A percentile compares a stretch with the other conserved stretches of the same genome.
phyloP scores from a whole-genome alignment of 2,329 filamentous ascomycete genomes.

The Orbilia blumenaviensis region DNA sequence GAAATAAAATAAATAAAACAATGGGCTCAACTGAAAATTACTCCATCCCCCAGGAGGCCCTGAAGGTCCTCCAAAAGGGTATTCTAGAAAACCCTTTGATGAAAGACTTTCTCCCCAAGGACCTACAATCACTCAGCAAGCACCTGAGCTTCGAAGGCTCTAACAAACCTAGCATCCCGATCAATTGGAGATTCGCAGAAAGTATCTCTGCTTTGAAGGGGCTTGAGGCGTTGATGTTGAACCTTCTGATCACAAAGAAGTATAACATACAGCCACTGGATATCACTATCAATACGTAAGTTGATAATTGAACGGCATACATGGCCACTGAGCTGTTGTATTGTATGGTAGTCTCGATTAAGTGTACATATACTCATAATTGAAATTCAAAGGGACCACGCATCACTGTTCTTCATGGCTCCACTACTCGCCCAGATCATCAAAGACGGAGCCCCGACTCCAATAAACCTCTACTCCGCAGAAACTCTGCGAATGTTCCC shows the following conservation, averaged over 20 bases:
- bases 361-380: neutral
- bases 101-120: conserved; percentile 60
- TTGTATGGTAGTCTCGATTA: too few species aligned
- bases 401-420: conserved; percentile 63
- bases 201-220: conserved; percentile 66
- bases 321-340: too few species aligned
- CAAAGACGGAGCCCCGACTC: conserved; percentile 9
- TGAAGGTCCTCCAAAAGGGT: conserved; percentile 60
- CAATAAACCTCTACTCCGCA: conserved; percentile 31
- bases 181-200: conserved; percentile 69
- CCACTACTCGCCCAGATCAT: conserved; percentile 54
- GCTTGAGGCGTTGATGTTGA: conserved; percentile 64
- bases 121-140: conserved; percentile 60
- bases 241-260: conserved; percentile 63
- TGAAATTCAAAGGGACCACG: conserved; percentile 60
- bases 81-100: conserved; percentile 63
- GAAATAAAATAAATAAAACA: too few species aligned
- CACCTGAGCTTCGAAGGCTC: conserved; percentile 63
- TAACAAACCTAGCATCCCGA: conserved; percentile 64
- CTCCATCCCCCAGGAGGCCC: conserved; percentile 58
- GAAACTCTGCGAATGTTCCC: conserved; percentile 54
- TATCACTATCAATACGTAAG: conserved; percentile 65
- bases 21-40: conserved; percentile 51
- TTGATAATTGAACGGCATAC: neutral
- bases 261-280: conserved; percentile 60